phyloP scores from a whole-genome alignment of 140 eudicot genomes.

The Anethum foeniculum region DNA sequence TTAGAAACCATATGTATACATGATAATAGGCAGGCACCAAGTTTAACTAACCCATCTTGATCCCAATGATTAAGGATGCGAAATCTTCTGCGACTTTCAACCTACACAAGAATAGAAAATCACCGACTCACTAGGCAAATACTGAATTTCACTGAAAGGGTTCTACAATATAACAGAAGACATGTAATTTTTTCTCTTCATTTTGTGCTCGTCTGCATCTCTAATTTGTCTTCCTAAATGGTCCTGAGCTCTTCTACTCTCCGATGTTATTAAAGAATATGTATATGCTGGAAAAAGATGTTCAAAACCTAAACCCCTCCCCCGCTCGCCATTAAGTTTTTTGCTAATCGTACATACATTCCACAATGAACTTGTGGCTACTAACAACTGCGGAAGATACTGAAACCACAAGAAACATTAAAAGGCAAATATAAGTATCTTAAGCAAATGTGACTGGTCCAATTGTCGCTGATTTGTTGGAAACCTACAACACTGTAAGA shows the following conservation, averaged over 20 bases:
- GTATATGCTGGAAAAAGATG: not conserved
- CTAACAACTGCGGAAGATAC: not conserved
- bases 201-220: not conserved
- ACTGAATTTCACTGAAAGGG: not conserved
- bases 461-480: not conserved
- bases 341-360: not conserved
- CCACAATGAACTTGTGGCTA: not conserved
- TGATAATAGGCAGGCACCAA: slow-evolving; percentile 5
- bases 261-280: not conserved
- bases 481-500: not conserved
- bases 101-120: slow-evolving; percentile 34
- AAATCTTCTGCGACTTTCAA: slow-evolving; percentile 86
- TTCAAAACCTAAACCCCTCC: not conserved
- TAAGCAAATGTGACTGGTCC: not conserved
- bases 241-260: not conserved
- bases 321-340: not conserved
- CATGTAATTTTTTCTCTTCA: not conserved
- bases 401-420: not conserved
- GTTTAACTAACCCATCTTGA: slow-evolving; percentile 81
- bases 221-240: not conserved
- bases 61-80: slow-evolving; percentile 69
- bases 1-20: not conserved
- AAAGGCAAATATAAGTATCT: not conserved
- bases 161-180: not conserved
- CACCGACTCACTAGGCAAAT: not conserved